These are phyloP conservation scores for Cordyceps cateniannulata DNA, from an alignment of 2,329 filamentous ascomycete genomes.

Conservation along the genomic window DNA sequence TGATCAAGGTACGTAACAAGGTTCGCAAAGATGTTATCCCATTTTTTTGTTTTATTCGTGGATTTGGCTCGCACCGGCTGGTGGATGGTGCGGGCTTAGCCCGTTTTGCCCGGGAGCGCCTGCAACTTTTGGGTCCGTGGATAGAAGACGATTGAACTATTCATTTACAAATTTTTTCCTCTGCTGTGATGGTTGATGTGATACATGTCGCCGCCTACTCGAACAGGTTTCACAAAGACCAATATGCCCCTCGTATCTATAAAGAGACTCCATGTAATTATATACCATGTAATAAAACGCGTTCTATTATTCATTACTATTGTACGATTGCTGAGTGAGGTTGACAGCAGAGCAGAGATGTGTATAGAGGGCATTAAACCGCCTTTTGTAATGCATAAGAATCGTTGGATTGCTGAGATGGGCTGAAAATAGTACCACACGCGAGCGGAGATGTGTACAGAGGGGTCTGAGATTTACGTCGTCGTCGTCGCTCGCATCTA, in stretches of 20 bases:
- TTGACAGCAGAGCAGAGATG: no score
- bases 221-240: neutral
- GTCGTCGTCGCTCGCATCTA: slow-evolving; percentile 20
- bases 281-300: no score
- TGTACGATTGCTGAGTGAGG: no score
- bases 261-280: neutral
- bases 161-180: slow-evolving; percentile 20
- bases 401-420: no score
- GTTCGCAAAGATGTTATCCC: neutral
- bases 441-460: neutral
- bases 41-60: neutral
- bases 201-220: no score
- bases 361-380: no score
- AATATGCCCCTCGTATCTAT: no score
- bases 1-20: neutral
- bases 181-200: neutral
- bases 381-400: no score
- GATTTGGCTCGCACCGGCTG: slow-evolving; percentile 6
- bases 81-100: slow-evolving; percentile 16
- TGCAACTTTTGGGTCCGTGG: slow-evolving; percentile 16
- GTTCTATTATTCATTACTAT: no score
- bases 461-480: neutral
- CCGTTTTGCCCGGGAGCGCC: slow-evolving; percentile 23
- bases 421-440: neutral
- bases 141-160: slow-evolving; percentile 51